Conservation (phyloP, 1,139 yeast genomes). For the Nakaseomyces kungkrabaensis region DNA sequence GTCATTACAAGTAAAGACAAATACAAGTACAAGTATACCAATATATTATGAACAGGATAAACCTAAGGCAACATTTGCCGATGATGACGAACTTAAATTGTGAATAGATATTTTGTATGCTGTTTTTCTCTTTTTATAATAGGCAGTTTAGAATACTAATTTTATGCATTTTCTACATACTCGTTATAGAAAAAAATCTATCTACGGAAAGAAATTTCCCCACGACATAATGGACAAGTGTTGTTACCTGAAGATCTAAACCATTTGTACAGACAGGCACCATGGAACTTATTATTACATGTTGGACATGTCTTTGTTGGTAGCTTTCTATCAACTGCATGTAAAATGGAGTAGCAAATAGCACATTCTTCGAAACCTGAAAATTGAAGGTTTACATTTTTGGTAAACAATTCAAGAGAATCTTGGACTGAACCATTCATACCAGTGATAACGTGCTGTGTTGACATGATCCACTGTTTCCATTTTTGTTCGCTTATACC, state of each 20-base stretch:
- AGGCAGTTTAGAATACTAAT: no score
- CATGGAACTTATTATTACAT: conserved; percentile 88
- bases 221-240: conserved; percentile 90
- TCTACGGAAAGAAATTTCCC: conserved; percentile 50
- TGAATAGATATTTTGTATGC: not conserved
- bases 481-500: conserved; percentile 91
- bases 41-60: conserved; percentile 15
- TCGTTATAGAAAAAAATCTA: conserved; percentile 5
- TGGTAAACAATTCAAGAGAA: conserved; percentile 71
- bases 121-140: no score
- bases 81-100: not conserved
- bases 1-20: conserved; percentile 50
- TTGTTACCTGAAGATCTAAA: conserved; percentile 86
- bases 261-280: conserved; percentile 97
- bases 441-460: conserved; percentile 63
- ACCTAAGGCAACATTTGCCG: not conserved
- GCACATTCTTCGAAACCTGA: conserved; percentile 95
- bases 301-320: conserved; percentile 85
- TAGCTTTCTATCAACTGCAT: conserved; percentile 74
- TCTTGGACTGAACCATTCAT: conserved; percentile 77
- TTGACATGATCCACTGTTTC: conserved; percentile 91
- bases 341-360: conserved; percentile 83
- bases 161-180: not conserved
- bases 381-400: conserved; percentile 73
- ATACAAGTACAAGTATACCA: conserved; percentile 53